Conservation (phyloP, 2,329 filamentous ascomycete genomes). For the Pseudonectria buxi region DNA sequence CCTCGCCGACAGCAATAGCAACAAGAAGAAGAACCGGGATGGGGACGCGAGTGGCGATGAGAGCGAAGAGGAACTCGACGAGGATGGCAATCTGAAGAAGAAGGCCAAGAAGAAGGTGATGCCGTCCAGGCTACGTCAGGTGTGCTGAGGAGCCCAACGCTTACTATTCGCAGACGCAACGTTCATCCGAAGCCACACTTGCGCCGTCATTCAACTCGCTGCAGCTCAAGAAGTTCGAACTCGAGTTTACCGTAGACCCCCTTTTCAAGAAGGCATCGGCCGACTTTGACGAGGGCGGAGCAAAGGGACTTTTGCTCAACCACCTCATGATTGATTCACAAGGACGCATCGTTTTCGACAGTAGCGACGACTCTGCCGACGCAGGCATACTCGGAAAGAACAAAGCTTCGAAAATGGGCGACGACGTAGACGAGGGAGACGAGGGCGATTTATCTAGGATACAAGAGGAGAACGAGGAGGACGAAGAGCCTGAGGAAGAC, state of each 20-base stretch:
- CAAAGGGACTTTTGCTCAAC: constrained; percentile 89
- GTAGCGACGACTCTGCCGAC: constrained; percentile 75
- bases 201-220: constrained; percentile 81
- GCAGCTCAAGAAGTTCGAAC: constrained; percentile 93
- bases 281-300: constrained; percentile 96
- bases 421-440: constrained; percentile 30
- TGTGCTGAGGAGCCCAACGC: background rate
- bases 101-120: constrained; percentile 70
- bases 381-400: constrained; percentile 29
- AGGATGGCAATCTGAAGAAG: constrained; percentile 54
- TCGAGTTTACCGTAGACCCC: constrained; percentile 93
- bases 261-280: constrained; percentile 99
- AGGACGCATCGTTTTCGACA: constrained; percentile 95
- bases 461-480: constrained; percentile 37
- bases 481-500: constrained; percentile 38
- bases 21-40: constrained; percentile 63
- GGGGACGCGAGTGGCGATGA: constrained; percentile 63
- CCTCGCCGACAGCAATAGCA: constrained; percentile 77
- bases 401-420: constrained; percentile 34
- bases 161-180: constrained; percentile 44
- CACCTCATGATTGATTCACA: constrained; percentile 92
- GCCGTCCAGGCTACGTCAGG: constrained; percentile 1
- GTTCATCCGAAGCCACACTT: constrained; percentile 88
- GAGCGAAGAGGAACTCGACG: constrained; percentile 56
- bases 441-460: constrained; percentile 25